Conservation (phyloP, 768 basidiomycete species). For the Pulveroboletus sp. region DNA sequence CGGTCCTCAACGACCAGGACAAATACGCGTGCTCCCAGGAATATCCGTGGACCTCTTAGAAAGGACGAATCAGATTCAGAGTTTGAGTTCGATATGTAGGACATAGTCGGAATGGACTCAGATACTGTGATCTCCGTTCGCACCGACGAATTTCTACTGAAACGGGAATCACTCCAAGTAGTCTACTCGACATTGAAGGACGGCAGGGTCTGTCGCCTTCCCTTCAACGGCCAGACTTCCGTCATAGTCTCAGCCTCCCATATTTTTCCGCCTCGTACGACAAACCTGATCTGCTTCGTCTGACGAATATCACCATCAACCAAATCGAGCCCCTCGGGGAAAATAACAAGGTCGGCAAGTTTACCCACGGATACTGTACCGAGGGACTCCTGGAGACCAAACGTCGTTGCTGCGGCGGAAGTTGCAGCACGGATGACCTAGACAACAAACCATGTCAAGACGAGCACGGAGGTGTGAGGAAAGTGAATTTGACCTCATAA, state of each 20-base stretch:
- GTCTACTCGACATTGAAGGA: slow-evolving; percentile 48
- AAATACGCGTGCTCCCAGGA: slow-evolving; percentile 49
- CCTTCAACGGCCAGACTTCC: slow-evolving; percentile 67
- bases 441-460: neutral
- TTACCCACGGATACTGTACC: slow-evolving; percentile 63
- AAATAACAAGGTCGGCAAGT: slow-evolving; percentile 67
- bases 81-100: slow-evolving; percentile 70
- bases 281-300: slow-evolving; percentile 50
- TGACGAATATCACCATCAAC: slow-evolving; percentile 46
- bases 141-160: neutral
- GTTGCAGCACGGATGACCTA: slow-evolving; percentile 70
- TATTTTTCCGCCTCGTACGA: slow-evolving; percentile 63
- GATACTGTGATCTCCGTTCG: neutral
- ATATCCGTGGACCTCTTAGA: slow-evolving; percentile 44
- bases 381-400: slow-evolving; percentile 57
- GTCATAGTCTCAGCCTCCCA: slow-evolving; percentile 66
- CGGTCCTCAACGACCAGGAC: slow-evolving; percentile 55
- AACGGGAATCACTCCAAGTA: neutral
- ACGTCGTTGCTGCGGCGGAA: slow-evolving; percentile 55
- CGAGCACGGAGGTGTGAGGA: neutral
- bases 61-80: slow-evolving; percentile 73
- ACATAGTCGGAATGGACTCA: neutral
- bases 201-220: slow-evolving; percentile 50
- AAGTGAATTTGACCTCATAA: slow-evolving; percentile 49
- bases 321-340: slow-evolving; percentile 56